Percentiles rank a stretch among this genome's conserved stretches.
phyloP scores from a whole-genome alignment of 192 early-diverging fungal genomes.

The Diversispora eburnea region DNA sequence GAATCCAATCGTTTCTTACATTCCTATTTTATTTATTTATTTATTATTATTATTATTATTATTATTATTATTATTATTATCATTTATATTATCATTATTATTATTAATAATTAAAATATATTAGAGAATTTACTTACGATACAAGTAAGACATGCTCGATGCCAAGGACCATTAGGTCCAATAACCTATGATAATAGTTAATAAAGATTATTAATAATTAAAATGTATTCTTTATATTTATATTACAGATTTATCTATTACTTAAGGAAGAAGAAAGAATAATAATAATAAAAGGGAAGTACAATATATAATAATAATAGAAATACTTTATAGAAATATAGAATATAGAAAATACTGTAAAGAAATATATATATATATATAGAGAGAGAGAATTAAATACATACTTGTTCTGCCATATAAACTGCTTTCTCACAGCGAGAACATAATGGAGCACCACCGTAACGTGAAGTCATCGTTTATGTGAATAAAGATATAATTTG shows the following conservation, averaged over 20 bases:
- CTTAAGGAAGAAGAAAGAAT: neutral
- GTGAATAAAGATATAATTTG: neutral
- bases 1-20: slow-evolving; percentile 58
- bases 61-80: slow-evolving; percentile 4
- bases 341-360: neutral
- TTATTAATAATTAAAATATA: neutral
- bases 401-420: slow-evolving; percentile 48
- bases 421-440: slow-evolving; percentile 52
- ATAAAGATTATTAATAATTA: too few species aligned
- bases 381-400: too few species aligned
- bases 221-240: too few species aligned
- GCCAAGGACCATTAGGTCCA: slow-evolving; percentile 40
- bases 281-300: neutral
- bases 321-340: neutral
- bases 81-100: neutral
- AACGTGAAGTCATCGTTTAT: slow-evolving; percentile 34
- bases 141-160: slow-evolving; percentile 35
- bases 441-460: slow-evolving; percentile 46
- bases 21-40: slow-evolving; percentile 40
- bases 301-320: too few species aligned
- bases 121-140: slow-evolving; percentile 7
- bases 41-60: neutral
- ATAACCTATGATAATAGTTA: slow-evolving; percentile 27
- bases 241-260: neutral
- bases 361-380: too few species aligned